A percentile compares a stretch with the other conserved stretches of the same genome.
These are phyloP conservation scores for Yamagishiella unicocca DNA, from an alignment of 139 green algal genomes.

Conservation along the genomic window DNA sequence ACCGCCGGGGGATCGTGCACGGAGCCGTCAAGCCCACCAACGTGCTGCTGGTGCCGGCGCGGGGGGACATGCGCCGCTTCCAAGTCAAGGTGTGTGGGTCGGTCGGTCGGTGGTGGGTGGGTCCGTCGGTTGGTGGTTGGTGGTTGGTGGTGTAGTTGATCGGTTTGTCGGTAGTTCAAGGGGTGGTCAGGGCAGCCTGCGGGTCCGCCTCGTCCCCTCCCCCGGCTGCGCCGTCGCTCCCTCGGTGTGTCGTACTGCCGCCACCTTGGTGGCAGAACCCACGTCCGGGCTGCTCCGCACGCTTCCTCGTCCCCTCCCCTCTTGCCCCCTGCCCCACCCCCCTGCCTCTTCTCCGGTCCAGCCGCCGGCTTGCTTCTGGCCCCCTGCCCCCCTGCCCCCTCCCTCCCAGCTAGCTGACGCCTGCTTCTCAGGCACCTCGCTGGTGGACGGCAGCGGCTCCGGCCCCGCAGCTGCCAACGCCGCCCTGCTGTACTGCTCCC, in stretches of 20 bases:
- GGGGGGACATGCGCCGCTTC: constrained; percentile 39
- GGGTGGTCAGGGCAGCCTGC: too few species aligned
- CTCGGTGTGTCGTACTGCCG: too few species aligned
- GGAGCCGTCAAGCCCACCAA: constrained; percentile 81
- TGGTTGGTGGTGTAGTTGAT: background rate
- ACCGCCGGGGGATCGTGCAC: constrained; percentile 70
- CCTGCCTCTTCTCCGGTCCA: too few species aligned
- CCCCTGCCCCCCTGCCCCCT: too few species aligned
- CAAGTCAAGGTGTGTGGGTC: constrained; percentile 1
- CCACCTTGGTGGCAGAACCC: too few species aligned
- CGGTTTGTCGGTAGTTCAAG: too few species aligned
- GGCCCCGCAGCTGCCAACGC: background rate
- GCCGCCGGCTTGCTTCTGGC: background rate
- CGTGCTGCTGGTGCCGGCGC: constrained; percentile 66
- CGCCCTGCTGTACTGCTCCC: constrained; percentile 14
- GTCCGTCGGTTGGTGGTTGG: background rate
- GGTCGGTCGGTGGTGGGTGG: background rate
- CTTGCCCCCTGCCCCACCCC: too few species aligned
- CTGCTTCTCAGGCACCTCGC: constrained; percentile 2
- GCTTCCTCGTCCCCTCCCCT: too few species aligned
- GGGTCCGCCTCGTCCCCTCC: too few species aligned
- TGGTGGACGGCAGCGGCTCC: background rate
- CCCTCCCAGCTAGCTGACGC: constrained; percentile 1
- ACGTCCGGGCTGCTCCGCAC: too few species aligned
- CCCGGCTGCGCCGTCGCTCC: too few species aligned